Base-by-base conservation (phyloP, 306 rosid species). In the Dryas octopetala region DNA sequence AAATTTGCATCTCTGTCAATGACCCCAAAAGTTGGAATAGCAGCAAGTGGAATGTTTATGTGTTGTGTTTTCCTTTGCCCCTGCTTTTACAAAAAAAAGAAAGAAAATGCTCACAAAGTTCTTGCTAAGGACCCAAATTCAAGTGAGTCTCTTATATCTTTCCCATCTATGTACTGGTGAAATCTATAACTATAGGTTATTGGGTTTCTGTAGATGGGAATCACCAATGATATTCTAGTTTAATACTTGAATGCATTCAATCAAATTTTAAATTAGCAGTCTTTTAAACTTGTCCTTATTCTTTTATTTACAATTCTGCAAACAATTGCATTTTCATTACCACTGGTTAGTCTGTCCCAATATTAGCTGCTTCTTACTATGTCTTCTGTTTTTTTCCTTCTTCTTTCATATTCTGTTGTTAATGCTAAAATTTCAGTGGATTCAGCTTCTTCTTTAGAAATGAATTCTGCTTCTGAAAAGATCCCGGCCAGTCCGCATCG, bases 61-160 rank as follows among this genome's bases (percentile, higher is more conserved):
- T 96, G 96, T 80, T 90, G 98, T 78, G 84, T 52, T 71, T 76
- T 87, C 77, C 78, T 96, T 23, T 96, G 96, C 70, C 97, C 99
- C 76, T 96, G 99, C 86, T 60, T 92, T 69, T 82, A 74, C 75
- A 76, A 71, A 80, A 92, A 88, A 79, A 64, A 79, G 76, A 85
- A 77, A 78, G 82, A 85, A 62, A 57, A 85, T 62, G 51, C 83
- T 66, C 89, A 89, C 63, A 48, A 76, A 71, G 89, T 67, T 80
- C 81, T 88, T 50, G 12, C 62, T 41, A 90, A 75, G 88, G 98
- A 92, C 15, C 80, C 83, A 49, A 50, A 47, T 77, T 86, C 97
- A 86, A 83, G 99, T 96, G 80, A 88, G 97, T 88, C 76, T 74
- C 75, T 17, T 66, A 32, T 61, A 73, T 76, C 67, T 68, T 48